A percentile compares a stretch with the other conserved stretches of the same genome.
These are phyloP conservation scores for Mortierella sp. DNA, from an alignment of 371 early-diverging fungal species.

Conservation along the genomic window DNA sequence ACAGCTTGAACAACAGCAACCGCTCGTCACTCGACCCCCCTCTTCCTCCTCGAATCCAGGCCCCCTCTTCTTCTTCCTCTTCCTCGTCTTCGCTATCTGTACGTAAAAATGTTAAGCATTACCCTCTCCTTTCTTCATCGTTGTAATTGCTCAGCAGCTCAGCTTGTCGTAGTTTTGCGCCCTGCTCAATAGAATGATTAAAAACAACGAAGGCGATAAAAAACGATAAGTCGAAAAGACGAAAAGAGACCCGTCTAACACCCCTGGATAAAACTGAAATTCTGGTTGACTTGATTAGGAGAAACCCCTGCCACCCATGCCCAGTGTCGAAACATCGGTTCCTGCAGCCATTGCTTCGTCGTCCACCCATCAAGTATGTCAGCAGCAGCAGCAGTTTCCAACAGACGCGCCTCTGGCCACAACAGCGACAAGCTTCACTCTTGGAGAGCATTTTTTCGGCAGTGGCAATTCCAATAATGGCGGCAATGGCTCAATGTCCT, in stretches of 20 bases:
- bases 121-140: neutral
- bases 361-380: neutral
- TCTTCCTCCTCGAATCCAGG: constrained; percentile 4
- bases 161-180: neutral
- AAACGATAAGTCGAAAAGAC: neutral
- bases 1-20: constrained; percentile 8
- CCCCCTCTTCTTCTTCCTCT: neutral
- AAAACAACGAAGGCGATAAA: neutral
- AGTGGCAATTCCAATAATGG: constrained; percentile 4
- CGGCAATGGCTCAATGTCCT: neutral
- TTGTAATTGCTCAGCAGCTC: neutral
- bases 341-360: neutral
- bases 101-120: neutral
- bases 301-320: constrained; percentile 40
- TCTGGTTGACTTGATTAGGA: constrained; percentile 13
- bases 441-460: neutral
- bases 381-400: neutral
- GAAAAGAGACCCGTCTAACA: neutral
- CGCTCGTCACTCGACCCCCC: neutral
- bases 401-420: neutral
- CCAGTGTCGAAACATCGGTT: neutral
- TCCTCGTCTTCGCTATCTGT: neutral
- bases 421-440: neutral
- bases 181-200: neutral
- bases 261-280: neutral